These are phyloP conservation scores for Verticillium zaregamsianum DNA, from an alignment of 2,329 filamentous ascomycete species.

Conservation along the genomic window DNA sequence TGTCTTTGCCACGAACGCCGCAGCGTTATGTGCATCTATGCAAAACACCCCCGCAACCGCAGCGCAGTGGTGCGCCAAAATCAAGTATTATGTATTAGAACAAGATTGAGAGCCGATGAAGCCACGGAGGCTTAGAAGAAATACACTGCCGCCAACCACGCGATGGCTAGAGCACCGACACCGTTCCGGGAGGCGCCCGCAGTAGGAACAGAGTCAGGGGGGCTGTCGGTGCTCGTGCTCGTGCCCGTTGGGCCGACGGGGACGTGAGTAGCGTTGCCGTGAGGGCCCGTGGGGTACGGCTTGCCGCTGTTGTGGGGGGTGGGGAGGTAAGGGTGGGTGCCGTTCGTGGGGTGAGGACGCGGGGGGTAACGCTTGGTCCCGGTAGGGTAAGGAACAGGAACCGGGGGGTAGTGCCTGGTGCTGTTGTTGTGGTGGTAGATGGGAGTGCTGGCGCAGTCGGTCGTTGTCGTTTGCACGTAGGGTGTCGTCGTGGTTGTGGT, in stretches of 20 bases:
- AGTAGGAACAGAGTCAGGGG: slow-evolving; percentile 15
- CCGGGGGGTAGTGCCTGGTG: neutral
- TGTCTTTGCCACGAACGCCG: neutral
- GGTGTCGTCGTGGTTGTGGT: slow-evolving; percentile 9
- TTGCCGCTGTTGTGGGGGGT: neutral
- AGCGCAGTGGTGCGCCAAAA: neutral
- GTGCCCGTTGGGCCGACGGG: neutral
- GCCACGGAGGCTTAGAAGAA: slow-evolving; percentile 30
- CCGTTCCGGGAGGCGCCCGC: slow-evolving; percentile 24
- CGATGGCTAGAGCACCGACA: slow-evolving; percentile 27
- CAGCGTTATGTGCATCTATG: neutral
- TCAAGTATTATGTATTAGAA: neutral
- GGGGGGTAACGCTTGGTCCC: slow-evolving; percentile 11
- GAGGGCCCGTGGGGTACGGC: neutral
- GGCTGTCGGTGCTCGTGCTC: slow-evolving; percentile 6
- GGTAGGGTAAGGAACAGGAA: slow-evolving; percentile 3
- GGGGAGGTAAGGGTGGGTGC: neutral
- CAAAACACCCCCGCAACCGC: neutral
- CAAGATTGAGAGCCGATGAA: neutral
- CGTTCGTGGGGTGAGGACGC: neutral
- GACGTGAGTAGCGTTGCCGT: neutral
- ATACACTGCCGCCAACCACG: slow-evolving; percentile 34
- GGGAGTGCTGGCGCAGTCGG: neutral
- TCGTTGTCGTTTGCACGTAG: neutral
- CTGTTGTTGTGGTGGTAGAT: neutral